These are phyloP conservation scores for Dactylellina cionopaga DNA, from an alignment of 2,329 filamentous ascomycete genomes.

Conservation along the genomic window DNA sequence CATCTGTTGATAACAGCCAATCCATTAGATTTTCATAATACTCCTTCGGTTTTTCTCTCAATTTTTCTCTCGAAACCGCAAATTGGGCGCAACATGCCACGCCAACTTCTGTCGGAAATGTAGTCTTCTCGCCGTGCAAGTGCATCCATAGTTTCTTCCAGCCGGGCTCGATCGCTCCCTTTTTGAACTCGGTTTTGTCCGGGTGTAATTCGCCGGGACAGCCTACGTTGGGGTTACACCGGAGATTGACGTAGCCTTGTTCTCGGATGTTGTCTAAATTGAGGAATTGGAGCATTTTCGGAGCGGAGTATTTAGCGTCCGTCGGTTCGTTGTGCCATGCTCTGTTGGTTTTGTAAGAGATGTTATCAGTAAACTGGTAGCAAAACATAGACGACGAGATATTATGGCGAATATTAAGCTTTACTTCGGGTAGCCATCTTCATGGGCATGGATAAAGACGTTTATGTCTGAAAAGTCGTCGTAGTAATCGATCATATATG, in stretches of 20 bases:
- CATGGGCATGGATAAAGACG: constrained; percentile 71
- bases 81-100: constrained; percentile 75
- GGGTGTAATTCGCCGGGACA: constrained; percentile 67
- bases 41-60: constrained; percentile 64
- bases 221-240: constrained; percentile 69
- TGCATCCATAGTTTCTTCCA: constrained; percentile 36
- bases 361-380: not conserved
- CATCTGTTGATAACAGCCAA: constrained; percentile 69
- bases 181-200: constrained; percentile 60
- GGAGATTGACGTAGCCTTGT: constrained; percentile 70
- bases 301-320: constrained; percentile 62
- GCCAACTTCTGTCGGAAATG: constrained; percentile 62
- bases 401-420: not conserved
- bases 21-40: constrained; percentile 69
- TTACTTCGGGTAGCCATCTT: constrained; percentile 54
- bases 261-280: constrained; percentile 66
- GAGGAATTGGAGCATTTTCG: constrained; percentile 65
- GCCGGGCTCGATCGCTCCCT: constrained; percentile 57
- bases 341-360: not conserved
- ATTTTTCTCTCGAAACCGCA: constrained; percentile 67
- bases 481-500: constrained; percentile 73
- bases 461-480: constrained; percentile 68
- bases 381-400: not conserved
- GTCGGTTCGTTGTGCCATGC: constrained; percentile 72
- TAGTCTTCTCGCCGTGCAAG: constrained; percentile 20